These are phyloP conservation scores for Eutrema salsugineum DNA, from an alignment of 441 rosid genomes.

Conservation along the genomic window DNA sequence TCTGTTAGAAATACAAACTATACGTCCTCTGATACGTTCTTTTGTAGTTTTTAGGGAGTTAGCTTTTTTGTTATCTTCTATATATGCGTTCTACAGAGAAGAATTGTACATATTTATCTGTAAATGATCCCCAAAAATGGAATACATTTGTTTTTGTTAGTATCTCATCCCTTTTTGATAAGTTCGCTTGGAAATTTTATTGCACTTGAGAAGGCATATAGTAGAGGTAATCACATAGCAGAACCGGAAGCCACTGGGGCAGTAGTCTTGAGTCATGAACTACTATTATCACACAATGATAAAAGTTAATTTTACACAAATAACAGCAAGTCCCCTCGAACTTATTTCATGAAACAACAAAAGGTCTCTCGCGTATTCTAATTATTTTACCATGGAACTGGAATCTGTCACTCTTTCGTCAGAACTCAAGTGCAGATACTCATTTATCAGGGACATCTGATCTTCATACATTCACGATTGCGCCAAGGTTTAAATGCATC, in stretches of 20 bases:
- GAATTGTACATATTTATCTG: conserved; percentile 17
- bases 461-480: conserved; percentile 37
- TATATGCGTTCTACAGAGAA: neutral
- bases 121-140: neutral
- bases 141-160: neutral
- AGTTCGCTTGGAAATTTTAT: neutral
- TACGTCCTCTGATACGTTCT: neutral
- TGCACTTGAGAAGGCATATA: neutral
- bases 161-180: neutral
- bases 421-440: neutral
- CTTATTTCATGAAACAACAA: neutral
- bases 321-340: neutral
- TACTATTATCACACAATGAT: neutral
- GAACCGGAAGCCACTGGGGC: neutral
- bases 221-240: neutral
- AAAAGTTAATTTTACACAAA: neutral
- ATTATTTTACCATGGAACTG: neutral
- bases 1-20: neutral
- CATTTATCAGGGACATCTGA: conserved; percentile 3
- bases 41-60: neutral
- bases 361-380: neutral
- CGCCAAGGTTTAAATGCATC: conserved; percentile 54
- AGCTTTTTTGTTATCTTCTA: neutral
- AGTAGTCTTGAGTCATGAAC: neutral
- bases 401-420: neutral